Evolutionary conservation across 2,329 filamentous ascomycete species (phyloP).

Genomic region (Davidsoniella eucalypti): DNA sequence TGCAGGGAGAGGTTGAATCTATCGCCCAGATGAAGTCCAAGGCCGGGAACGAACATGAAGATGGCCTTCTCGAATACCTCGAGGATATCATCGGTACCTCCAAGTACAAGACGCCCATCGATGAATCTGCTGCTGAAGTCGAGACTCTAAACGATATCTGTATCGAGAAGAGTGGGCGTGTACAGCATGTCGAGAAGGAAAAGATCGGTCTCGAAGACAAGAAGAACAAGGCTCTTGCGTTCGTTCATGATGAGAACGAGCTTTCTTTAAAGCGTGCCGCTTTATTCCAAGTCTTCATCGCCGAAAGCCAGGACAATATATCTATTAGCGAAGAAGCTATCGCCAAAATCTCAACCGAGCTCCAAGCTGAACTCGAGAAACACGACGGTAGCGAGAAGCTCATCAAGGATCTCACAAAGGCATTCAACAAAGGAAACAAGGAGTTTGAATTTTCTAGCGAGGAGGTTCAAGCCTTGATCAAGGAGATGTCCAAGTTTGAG

Average conservation of each 20-base stretch:
- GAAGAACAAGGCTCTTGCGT: constrained; percentile 85
- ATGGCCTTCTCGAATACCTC: constrained; percentile 87
- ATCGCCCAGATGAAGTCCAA: constrained; percentile 99
- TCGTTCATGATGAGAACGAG: constrained; percentile 85
- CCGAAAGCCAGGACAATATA: constrained; percentile 78
- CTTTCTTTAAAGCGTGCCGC: constrained; percentile 74
- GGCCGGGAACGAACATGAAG: constrained; percentile 84
- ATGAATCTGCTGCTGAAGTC: constrained; percentile 79
- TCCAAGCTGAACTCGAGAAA: constrained; percentile 78
- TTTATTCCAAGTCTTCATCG: constrained; percentile 80
- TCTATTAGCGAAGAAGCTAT: constrained; percentile 80
- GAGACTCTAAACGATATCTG: constrained; percentile 90
- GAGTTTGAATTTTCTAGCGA: constrained; percentile 74
- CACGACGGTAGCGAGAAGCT: constrained; percentile 78
- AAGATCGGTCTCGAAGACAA: constrained; percentile 86
- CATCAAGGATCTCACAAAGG: constrained; percentile 78
- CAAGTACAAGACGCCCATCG: constrained; percentile 93
- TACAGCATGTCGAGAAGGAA: constrained; percentile 96
- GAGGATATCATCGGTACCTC: constrained; percentile 98
- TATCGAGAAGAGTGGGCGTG: constrained; percentile 82
- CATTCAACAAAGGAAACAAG: constrained; percentile 67
- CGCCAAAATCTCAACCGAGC: constrained; percentile 70
- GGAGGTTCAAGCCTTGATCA: constrained; percentile 58
- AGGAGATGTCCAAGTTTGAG: constrained; percentile 84
- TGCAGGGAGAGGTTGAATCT: constrained; percentile 95